Evolutionary conservation across 352 stramenopile genomes (phyloP), one percentile per base, ranked within the genome.

Genomic region (Globisporangium apiculatum): DNA sequence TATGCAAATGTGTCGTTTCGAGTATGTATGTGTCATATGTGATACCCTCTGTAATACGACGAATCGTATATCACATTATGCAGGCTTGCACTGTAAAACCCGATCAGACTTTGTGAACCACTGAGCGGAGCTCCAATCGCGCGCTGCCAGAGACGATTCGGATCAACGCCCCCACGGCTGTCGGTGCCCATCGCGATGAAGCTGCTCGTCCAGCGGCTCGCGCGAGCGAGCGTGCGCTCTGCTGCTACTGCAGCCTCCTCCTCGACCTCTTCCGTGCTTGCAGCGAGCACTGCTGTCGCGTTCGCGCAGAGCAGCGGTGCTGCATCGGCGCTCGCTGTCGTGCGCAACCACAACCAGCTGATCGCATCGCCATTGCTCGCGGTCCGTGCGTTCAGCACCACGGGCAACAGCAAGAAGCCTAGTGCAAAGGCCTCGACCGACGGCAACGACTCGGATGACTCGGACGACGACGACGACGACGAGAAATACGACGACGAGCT

Each of bases 381-480:
- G 5, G 53, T 67, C n/a, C 69, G 69, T 37, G 51, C 63, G 48
- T 76, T 76, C 58, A 71, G 63, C 51, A 62, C 57, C 50, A 31
- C 24, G 24, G 24, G 24, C 24, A 67, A 45, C 49, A 69, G 61
- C 43, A 63, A 61, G 48, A 56, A 58, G 49, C 41, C 51, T 38
- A 50, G 47, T 46, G 53, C 57, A 38, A 66, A 66, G 48, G 38
- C 41, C 12, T 53, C 56, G 35, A 41, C 17, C 12, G 48, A 38
- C 50, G 43, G 51, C 31, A 54, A n/a, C 17, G 51, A 51, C 24
- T 52, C 52, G 40, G 64, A 75, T 11, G 59, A 51, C 17, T 59
- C 67, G 7, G 64, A 75, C 8, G 75, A 76, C 40, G 58, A 65
- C 2, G 64, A 79, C 10, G 62, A 73, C 9, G 70, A 74, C 3